Evolutionary conservation across 2,329 filamentous ascomycete genomes (phyloP), one percentile per base, ranked within the genome.

Genomic region (Sporothrix luriei): DNA sequence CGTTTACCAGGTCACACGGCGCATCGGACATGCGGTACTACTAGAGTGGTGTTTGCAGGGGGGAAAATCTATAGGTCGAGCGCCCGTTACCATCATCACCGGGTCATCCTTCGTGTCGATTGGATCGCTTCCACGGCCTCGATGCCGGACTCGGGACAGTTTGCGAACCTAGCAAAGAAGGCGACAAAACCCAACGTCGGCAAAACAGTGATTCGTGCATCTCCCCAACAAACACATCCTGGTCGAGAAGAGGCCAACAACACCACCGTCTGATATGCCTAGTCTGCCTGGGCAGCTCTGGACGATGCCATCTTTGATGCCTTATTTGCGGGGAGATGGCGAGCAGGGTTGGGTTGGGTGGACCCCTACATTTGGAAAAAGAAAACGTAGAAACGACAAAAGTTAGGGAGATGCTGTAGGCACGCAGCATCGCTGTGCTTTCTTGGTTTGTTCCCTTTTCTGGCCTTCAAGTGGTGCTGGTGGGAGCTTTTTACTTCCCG

Each of bases 291-390:
- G 43, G 61, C 61, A 26, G 24, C 24, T 11, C 61, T 3, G 33
- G 14, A 64, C 24, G 24, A 4, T 16, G 21, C 21, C 24, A 10
- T 3, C n/a, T 29, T 49, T 64, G 43, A 49, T 64, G 43, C 43
- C 61, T 33, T 64, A 49, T 64, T 64, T 40, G 40, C 48, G 33
- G 55, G n/a, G 55, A 61, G 38, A 7, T 43, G 40, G 40, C 40
- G 40, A 16, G 14, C 16, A 43, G 11, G 55, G 55, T n/a, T 57
- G 19, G n/a, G 11, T 9, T 21, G 33, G 24, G n/a, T 61, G 33
- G 55, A 6, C 33, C 13, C 14, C 3, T 57, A n/a, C n/a, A 6
- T 4, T 21, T 21, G 10, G 24, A 6, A 13, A 19, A 24, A 29
- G 51, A 54, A 61, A 61, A 61, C 43, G 6, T 33, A 33, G 55